Percentiles rank a stretch among this genome's conserved stretches.
Conservation (phyloP, 2,329 filamentous ascomycete genomes). For the Penicillium sp. region DNA sequence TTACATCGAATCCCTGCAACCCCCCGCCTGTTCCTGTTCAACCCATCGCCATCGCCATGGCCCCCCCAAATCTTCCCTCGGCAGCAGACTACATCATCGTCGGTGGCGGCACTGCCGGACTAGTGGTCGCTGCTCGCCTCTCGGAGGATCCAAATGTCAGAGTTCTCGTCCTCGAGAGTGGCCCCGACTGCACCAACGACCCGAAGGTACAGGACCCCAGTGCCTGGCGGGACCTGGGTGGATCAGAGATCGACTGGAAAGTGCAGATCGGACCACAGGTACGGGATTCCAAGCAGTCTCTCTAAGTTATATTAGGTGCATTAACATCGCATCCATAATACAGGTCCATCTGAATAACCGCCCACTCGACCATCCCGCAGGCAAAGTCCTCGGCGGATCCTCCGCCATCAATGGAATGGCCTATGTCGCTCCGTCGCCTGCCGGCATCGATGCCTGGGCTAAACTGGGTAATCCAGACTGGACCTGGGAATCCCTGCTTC, state of each 20-base stretch:
- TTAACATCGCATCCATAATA: not conserved
- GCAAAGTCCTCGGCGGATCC: slow-evolving; percentile 32
- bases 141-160: slow-evolving; percentile 15
- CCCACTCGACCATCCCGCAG: slow-evolving; percentile 30
- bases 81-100: slow-evolving; percentile 18
- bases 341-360: slow-evolving; percentile 12
- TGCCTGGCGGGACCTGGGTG: slow-evolving; percentile 7
- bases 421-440: slow-evolving; percentile 49
- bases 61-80: not conserved
- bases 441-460: slow-evolving; percentile 35
- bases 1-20: not conserved
- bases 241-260: slow-evolving; percentile 21
- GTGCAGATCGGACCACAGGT: slow-evolving; percentile 17
- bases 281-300: not conserved
- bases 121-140: slow-evolving; percentile 20
- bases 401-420: slow-evolving; percentile 21
- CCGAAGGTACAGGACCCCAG: slow-evolving; percentile 9
- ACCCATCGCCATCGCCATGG: not conserved
- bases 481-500: slow-evolving; percentile 19
- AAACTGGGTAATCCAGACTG: slow-evolving; percentile 30
- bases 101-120: slow-evolving; percentile 20
- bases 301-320: not conserved
- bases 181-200: slow-evolving; percentile 16
- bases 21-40: not conserved
- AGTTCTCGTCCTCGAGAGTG: slow-evolving; percentile 18